Evolutionary conservation across 805 yeast species (phyloP).

Genomic region (Saturnispora saitoi): DNA sequence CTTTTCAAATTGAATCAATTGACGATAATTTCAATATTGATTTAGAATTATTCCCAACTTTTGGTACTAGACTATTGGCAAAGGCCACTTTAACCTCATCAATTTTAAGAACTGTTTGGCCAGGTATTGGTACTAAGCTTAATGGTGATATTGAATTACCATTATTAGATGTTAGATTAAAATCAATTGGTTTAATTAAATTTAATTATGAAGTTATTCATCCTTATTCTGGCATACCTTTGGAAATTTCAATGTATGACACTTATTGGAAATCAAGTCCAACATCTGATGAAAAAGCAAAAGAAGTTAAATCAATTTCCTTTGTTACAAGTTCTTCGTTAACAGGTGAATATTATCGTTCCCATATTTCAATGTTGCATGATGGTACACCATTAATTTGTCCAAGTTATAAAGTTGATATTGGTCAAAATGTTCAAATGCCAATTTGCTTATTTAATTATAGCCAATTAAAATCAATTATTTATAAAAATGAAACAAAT

Average conservation of each 20-base stretch:
- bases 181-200: slow-evolving; percentile 71
- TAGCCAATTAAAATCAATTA: slow-evolving; percentile 30
- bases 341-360: slow-evolving; percentile 66
- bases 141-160: slow-evolving; percentile 48
- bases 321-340: slow-evolving; percentile 89
- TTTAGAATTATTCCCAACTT: slow-evolving; percentile 87
- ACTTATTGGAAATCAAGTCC: slow-evolving; percentile 95
- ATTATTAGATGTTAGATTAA: slow-evolving; percentile 69
- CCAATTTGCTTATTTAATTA: slow-evolving; percentile 54
- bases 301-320: slow-evolving; percentile 36
- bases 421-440: slow-evolving; percentile 38
- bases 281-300: slow-evolving; percentile 22
- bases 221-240: slow-evolving; percentile 78
- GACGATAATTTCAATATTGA: slow-evolving; percentile 64
- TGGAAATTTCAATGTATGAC: slow-evolving; percentile 87
- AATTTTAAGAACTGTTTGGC: slow-evolving; percentile 31
- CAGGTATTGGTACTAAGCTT: slow-evolving; percentile 33
- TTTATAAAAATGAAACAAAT: slow-evolving; percentile 16
- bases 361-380: slow-evolving; percentile 60
- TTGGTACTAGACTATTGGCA: slow-evolving; percentile 87
- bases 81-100: slow-evolving; percentile 73
- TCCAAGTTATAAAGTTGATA: slow-evolving; percentile 51
- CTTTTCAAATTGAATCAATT: slow-evolving; percentile 77
- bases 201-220: slow-evolving; percentile 76
- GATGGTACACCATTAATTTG: slow-evolving; percentile 85